Conservation (phyloP, 1,284 basidiomycete genomes). For the Agaricales sp. region DNA sequence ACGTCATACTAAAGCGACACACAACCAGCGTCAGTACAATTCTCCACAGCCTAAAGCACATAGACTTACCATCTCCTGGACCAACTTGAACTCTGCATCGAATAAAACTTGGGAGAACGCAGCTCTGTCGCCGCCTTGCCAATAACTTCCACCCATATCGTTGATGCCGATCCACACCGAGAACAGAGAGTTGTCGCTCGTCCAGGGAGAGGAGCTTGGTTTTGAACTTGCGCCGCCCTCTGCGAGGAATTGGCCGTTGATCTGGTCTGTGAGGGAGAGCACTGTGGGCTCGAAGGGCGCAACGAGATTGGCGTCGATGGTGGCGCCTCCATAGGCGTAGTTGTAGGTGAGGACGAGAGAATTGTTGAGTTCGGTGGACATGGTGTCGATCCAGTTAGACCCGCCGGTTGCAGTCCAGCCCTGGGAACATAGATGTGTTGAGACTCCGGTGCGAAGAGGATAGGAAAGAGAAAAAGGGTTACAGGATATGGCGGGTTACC, state of each 20-base stretch:
- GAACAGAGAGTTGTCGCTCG: constrained; percentile 39
- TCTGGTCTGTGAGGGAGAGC: constrained; percentile 42
- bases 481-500: constrained; percentile 47
- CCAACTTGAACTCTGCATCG: constrained; percentile 40
- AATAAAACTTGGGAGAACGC: constrained; percentile 44
- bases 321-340: constrained; percentile 51
- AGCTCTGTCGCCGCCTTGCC: constrained; percentile 29
- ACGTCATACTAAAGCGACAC: constrained; percentile 10
- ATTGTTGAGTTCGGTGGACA: constrained; percentile 38
- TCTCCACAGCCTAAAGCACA: constrained; percentile 16
- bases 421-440: background rate
- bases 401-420: constrained; percentile 47
- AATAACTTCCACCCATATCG: constrained; percentile 47
- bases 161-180: constrained; percentile 55
- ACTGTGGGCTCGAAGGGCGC: constrained; percentile 38
- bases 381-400: constrained; percentile 47
- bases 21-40: background rate
- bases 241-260: constrained; percentile 34
- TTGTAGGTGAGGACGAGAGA: constrained; percentile 47
- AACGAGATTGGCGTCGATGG: constrained; percentile 43
- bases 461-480: background rate
- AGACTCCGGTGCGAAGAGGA: background rate
- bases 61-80: constrained; percentile 40
- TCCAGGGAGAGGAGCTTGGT: constrained; percentile 41
- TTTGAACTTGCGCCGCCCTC: constrained; percentile 25